Evolutionary conservation across 805 yeast genomes (phyloP), one percentile per base, ranked within the genome.

Genomic region (Teunomyces gatunensis): DNA sequence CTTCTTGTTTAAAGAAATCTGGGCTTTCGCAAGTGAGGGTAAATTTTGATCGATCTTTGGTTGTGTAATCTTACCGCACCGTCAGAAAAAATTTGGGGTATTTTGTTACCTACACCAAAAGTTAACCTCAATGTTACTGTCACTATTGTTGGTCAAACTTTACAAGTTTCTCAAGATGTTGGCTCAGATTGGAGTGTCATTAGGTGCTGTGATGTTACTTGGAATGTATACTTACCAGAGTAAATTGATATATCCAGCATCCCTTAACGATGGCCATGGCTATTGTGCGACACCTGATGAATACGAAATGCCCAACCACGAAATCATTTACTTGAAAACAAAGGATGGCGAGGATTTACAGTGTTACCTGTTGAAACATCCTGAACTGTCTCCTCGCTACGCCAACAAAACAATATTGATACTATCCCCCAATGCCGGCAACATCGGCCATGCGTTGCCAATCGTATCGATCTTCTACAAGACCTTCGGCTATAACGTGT

Each of bases 391-490:
- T 3, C 56, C 70, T 3, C 53, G 48, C 17, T 78, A 82, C 48
- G 65, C 75, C 28, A 73, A 79, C 52, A 87, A 85, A 54, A 88
- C 97, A 0, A 77, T 92, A 9, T 58, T 94, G 21, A 77, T 94
- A 17, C 73, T 91, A 44, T 83, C 90, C 42, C 98, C 98, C 4
- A 92, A 92, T 66, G 97, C 97, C 1, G 98, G 98, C 4, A 92
- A 94, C 63, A 92, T 92, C 53, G 98, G 98, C 13, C 89, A 89
- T 60, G 84, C 87, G 25, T 69, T 92, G 42, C 96, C 97, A 1
- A 79, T 89, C 6, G 96, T 87, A 2, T 74, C 83, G 42, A 64
- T 85, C 7, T 82, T 91, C 52, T 87, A 80, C 65, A 67, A 73
- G 42, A 67, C 73, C 33, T 76, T 85, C 64, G 80, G 81, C 11